phyloP scores from a whole-genome alignment of 176 grass and related monocot genomes.

The Oryza glumipatula region DNA sequence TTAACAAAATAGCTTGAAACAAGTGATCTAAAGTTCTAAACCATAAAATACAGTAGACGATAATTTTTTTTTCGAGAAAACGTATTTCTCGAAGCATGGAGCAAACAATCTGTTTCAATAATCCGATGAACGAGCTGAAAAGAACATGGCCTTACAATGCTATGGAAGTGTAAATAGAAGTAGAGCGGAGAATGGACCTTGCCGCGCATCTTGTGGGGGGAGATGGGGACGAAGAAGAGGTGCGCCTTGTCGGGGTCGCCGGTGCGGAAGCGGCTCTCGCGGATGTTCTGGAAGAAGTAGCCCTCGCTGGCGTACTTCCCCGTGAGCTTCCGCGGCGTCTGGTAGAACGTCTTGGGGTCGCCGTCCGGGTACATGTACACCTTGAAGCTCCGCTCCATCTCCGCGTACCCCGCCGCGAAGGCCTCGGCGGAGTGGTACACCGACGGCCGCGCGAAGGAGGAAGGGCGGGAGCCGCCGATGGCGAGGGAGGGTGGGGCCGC shows the following conservation, averaged over 20 bases:
- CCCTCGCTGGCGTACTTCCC: conserved; percentile 98
- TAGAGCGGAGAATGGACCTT: conserved; percentile 43
- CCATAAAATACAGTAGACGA: too few relatives aligned
- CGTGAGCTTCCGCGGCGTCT: conserved; percentile 92
- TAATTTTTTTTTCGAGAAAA: too few relatives aligned
- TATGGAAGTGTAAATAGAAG: neutral
- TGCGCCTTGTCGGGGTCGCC: conserved; percentile 66
- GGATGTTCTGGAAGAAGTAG: conserved; percentile 98
- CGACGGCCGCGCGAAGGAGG: conserved; percentile 22
- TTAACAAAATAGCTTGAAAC: too few relatives aligned
- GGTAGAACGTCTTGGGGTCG: conserved; percentile 93
- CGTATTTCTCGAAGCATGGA: too few relatives aligned
- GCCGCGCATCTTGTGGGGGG: conserved; percentile 95
- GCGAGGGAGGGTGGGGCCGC: conserved; percentile 32
- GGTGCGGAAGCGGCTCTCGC: conserved; percentile 76
- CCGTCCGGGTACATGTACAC: conserved; percentile 90
- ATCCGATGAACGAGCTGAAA: too few relatives aligned
- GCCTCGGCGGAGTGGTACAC: conserved; percentile 64
- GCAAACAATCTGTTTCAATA: too few relatives aligned
- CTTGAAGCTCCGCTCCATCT: conserved; percentile 84
- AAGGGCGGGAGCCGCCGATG: neutral
- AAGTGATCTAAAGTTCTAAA: too few relatives aligned
- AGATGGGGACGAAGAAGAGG: conserved; percentile 92
- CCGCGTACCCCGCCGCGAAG: conserved; percentile 58
- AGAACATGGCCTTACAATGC: neutral